Evolutionary conservation across 495 filamentous ascomycete genomes (phyloP).

Genomic region (Stereocaulon alpinum): DNA sequence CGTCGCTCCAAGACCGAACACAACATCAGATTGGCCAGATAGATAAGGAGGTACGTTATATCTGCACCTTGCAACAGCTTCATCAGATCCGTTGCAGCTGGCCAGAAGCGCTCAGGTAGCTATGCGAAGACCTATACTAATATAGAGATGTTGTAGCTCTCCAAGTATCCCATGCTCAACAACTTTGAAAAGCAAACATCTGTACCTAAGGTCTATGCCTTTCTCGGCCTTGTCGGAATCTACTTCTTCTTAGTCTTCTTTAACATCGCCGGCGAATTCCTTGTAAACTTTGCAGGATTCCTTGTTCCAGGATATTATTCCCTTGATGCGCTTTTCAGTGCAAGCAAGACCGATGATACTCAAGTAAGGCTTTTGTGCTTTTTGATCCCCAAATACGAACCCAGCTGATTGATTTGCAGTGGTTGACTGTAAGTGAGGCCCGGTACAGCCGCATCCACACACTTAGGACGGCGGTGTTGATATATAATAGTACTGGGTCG

Average conservation of each 20-base stretch:
- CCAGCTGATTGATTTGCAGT: constrained; percentile 31
- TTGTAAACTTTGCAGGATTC: constrained; percentile 95
- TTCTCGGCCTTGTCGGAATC: constrained; percentile 70
- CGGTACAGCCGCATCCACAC: not conserved
- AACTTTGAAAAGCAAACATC: constrained; percentile 94
- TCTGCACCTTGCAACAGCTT: constrained; percentile 3
- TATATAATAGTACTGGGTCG: constrained; percentile 79
- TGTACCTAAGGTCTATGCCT: constrained; percentile 90
- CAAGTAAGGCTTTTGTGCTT: constrained; percentile 47
- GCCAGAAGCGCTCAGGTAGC: not conserved
- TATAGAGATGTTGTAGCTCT: constrained; percentile 51
- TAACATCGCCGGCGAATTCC: constrained; percentile 94
- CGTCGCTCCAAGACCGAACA: constrained; percentile 85
- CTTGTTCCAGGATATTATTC: constrained; percentile 93
- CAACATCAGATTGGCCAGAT: constrained; percentile 83
- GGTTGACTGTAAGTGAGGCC: constrained; percentile 51
- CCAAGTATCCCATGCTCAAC: constrained; percentile 88
- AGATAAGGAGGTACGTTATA: constrained; percentile 86
- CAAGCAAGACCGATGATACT: constrained; percentile 76
- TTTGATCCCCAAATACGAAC: not conserved
- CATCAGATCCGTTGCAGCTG: constrained; percentile 18
- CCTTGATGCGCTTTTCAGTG: constrained; percentile 76
- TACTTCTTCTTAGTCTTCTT: constrained; percentile 99
- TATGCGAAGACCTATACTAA: constrained; percentile 21
- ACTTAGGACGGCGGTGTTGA: not conserved